Evolutionary conservation across 305 asterid species (phyloP).

Genomic region (Euphrasia arctica): DNA sequence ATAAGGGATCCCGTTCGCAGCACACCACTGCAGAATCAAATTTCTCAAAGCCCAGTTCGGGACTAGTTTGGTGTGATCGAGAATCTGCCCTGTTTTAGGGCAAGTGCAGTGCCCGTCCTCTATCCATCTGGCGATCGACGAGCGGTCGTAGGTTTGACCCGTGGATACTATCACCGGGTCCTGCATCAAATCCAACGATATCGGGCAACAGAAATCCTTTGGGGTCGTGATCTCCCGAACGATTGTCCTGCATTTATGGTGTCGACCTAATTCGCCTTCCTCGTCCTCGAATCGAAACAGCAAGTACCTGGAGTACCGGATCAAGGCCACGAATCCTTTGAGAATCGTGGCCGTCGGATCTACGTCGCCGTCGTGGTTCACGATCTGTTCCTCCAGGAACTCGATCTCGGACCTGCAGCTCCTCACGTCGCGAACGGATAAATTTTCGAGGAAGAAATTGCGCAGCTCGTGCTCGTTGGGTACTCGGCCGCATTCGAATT

Average conservation of each 20-base stretch:
- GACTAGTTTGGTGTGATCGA: conserved; percentile 55
- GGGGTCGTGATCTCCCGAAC: conserved; percentile 41
- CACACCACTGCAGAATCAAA: conserved; percentile 80
- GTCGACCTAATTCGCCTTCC: conserved; percentile 52
- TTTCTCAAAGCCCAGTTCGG: conserved; percentile 75
- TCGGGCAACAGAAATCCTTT: conserved; percentile 89
- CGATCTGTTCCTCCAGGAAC: conserved; percentile 91
- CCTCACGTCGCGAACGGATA: conserved; percentile 48
- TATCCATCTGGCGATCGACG: conserved; percentile 76
- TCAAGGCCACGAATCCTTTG: conserved; percentile 71
- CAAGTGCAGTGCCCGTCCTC: conserved; percentile 88
- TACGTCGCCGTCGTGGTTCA: conserved; percentile 69
- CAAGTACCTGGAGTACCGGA: conserved; percentile 70
- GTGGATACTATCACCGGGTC: conserved; percentile 87
- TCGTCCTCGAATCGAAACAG: conserved; percentile 80
- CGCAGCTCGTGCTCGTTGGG: conserved; percentile 49
- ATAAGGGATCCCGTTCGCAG: conserved; percentile 58
- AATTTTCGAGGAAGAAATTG: conserved; percentile 47
- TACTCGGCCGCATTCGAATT: conserved; percentile 59
- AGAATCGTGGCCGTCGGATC: conserved; percentile 65
- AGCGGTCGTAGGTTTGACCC: conserved; percentile 87
- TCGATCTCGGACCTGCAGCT: conserved; percentile 72
- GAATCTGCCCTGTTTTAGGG: conserved; percentile 90
- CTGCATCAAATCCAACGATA: conserved; percentile 78
- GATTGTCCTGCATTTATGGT: conserved; percentile 30